Base-by-base conservation (phyloP, 495 filamentous ascomycete species). In the Terfezia claveryi region DNA sequence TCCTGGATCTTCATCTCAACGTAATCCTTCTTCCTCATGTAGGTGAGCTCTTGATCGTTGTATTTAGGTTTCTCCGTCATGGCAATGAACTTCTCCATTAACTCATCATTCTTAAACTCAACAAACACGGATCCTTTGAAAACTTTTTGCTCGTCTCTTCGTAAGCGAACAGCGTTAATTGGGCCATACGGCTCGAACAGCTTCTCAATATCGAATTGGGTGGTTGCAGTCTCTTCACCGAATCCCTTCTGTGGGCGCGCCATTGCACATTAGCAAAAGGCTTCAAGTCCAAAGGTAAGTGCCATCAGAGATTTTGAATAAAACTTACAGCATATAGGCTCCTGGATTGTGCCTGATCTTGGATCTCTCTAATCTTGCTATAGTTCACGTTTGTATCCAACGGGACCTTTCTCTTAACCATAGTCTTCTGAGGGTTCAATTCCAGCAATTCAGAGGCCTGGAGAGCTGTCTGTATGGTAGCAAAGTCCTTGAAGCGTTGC, bases 61-160 rank as follows among this genome's bases (percentile, higher is more conserved):
- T 79, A 94, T 59, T 78, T 76, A 52, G 89, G 89, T 66, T 84
- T 81, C n/a, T 82, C 77, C 41, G 88, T 80, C 8, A 87, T 69
- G 1, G 71, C 78, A 46, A 93, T 70, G 69, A 96, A 96, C 14
- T 74, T 74, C 63, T 86, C 72, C 60, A 82, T 79, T 23, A 77
- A 75, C 51, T 89, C 83, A 57, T 82, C 80, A 53, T 74, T 74
- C 37, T 71, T 72, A 65, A 95, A 96, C 68, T 95, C 88, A 53
- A 95, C 87, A 62, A 94, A 96, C 27, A 95, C 80, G 53, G 86
- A 93, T 44, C 85, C 85, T 74, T 98, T 98, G 76, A 95, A 96
- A 23, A 66, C 60, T 61, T 77, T 78, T 36, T 71, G 59, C 51
- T 75, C 69, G n/a, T 73, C 70, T 55, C 92, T 87, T 56, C 91